Percentiles rank a stretch among this genome's conserved stretches.
Conservation (phyloP, 2,329 filamentous ascomycete genomes). For the Cladosporium sp. region DNA sequence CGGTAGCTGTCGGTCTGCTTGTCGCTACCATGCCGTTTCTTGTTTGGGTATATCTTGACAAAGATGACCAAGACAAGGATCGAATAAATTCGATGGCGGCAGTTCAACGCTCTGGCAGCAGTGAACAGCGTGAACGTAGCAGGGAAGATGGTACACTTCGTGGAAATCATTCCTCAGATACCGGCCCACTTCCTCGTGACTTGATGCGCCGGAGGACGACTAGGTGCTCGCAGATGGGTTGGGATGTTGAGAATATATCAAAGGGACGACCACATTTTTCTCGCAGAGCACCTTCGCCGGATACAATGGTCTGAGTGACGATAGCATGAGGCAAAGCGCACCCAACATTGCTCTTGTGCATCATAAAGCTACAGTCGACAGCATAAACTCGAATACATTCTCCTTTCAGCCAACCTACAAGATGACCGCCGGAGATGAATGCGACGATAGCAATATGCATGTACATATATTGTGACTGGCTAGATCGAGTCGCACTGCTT, state of each 20-base stretch:
- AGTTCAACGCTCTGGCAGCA: background rate
- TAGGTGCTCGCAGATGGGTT: background rate
- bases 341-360: too few species aligned
- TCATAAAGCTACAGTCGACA: too few species aligned
- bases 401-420: too few species aligned
- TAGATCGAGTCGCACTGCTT: too few species aligned
- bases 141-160: background rate
- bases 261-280: background rate
- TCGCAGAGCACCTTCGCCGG: background rate
- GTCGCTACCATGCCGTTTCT: background rate
- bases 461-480: too few species aligned
- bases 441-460: too few species aligned
- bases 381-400: too few species aligned
- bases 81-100: background rate
- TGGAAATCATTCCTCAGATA: background rate
- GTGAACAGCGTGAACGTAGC: background rate
- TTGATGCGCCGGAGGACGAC: background rate
- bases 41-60: background rate
- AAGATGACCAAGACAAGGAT: background rate
- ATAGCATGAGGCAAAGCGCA: too few species aligned
- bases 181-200: background rate
- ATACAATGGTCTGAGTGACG: background rate
- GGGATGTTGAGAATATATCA: background rate
- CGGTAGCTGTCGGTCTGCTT: background rate
- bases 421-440: too few species aligned